Conservation (phyloP, 768 basidiomycete species). For the Chalciporus chontae region DNA sequence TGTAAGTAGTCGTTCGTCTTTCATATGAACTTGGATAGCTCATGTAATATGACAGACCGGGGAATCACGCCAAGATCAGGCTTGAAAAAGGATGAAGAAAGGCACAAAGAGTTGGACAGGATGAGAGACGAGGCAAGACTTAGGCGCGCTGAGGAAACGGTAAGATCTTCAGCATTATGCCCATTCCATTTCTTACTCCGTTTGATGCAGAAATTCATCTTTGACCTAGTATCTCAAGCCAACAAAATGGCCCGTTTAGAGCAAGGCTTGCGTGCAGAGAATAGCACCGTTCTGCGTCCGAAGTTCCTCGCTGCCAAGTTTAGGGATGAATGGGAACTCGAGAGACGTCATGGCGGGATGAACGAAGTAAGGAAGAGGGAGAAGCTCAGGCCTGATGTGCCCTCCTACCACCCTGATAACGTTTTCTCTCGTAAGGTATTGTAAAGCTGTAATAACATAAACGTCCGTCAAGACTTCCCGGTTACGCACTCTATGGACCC, state of each 20-base stretch:
- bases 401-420: not conserved
- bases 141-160: slow-evolving; percentile 53
- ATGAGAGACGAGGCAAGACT: slow-evolving; percentile 68
- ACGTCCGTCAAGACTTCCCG: not conserved
- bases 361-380: slow-evolving; percentile 28
- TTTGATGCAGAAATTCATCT: slow-evolving; percentile 39
- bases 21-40: not conserved
- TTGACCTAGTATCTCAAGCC: slow-evolving; percentile 55
- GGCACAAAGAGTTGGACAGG: slow-evolving; percentile 60
- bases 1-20: slow-evolving; percentile 32
- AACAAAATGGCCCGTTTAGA: slow-evolving; percentile 66
- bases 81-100: slow-evolving; percentile 59
- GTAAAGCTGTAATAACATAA: slow-evolving; percentile 14
- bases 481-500: slow-evolving; percentile 1
- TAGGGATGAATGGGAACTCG: slow-evolving; percentile 49
- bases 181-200: slow-evolving; percentile 8
- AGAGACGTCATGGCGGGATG: slow-evolving; percentile 29
- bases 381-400: slow-evolving; percentile 31
- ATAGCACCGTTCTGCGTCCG: slow-evolving; percentile 56
- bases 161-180: slow-evolving; percentile 26
- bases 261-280: slow-evolving; percentile 46
- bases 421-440: slow-evolving; percentile 10
- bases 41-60: slow-evolving; percentile 32
- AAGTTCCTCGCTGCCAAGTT: slow-evolving; percentile 58
- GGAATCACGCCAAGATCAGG: slow-evolving; percentile 44